Evolutionary conservation across 176 grass and related monocot species (phyloP), one percentile per base, ranked within the genome.

Genomic region (Cenchrus purpureus): DNA sequence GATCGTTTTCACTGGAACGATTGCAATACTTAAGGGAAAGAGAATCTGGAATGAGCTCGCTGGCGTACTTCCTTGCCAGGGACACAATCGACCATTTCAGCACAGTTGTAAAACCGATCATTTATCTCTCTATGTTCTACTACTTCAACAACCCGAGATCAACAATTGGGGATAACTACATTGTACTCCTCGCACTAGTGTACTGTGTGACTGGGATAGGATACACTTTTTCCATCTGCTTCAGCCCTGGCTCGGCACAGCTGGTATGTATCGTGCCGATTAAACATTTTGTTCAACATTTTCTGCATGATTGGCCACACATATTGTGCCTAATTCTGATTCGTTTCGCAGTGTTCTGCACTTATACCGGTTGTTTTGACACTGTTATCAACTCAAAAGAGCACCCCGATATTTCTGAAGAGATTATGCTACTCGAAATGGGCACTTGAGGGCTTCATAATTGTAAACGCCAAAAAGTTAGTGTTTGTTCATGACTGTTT

Each of bases 91-190:
- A 97, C 72, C 94, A 97, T 81, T 93, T 97, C 75, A 97, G 86
- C 82, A 94, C 89, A 0, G 62, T 84, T 79, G 64, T 97, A n/a
- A 97, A 97, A 31, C 94, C 94, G 0, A 89, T 97, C 37, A 83
- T 88, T 71, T 97, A 97, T 75, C 94, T 97, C 52, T 97, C 91
- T 75, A 97, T 97, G 94, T 97, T 97, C 81, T 97, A 97, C 88
- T 97, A 72, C 82, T 94, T 97, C 87, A 97, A 91, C 57, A 97
- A 91, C 64, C 94, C 94, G 20, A 91, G 94, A 86, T 97, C 94
- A 55, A 65, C 84, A 1, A 87, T 97, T 12, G 67, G 2, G 0
- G 89, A 81, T 75, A 97, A 97, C 69, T 90, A 93, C 51, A 15
- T 82, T 28, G 76, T 97, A 12, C 86, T 97, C 82, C 74, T 97